phyloP scores from a whole-genome alignment of 2,329 filamentous ascomycete species.

The Fusarium buxicola region DNA sequence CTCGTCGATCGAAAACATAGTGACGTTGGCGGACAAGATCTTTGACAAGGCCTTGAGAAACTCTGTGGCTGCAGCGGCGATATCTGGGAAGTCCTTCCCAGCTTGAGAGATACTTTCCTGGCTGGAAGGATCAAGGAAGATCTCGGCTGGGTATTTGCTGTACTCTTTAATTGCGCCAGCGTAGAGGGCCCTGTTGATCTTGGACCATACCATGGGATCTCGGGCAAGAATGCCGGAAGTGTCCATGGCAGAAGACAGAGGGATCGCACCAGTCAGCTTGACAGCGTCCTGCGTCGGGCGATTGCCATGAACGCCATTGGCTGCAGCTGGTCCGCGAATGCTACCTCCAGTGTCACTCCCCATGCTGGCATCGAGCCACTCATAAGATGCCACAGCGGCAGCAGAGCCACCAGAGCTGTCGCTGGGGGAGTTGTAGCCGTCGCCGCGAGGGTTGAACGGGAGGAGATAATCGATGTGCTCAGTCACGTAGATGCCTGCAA shows the following conservation, averaged over 20 bases:
- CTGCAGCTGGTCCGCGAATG: slow-evolving; percentile 59
- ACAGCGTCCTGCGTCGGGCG: slow-evolving; percentile 55
- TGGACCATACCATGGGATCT: slow-evolving; percentile 8
- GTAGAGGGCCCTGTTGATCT: slow-evolving; percentile 8
- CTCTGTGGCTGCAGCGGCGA: neutral
- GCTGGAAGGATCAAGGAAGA: neutral
- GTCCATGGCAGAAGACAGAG: slow-evolving; percentile 56
- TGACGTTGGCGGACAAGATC: neutral
- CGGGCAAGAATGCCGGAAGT: slow-evolving; percentile 35
- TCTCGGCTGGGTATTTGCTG: neutral
- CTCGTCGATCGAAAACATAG: neutral
- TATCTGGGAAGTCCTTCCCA: neutral
- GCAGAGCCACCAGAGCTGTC: slow-evolving; percentile 58
- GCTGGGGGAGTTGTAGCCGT: slow-evolving; percentile 60
- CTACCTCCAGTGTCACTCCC: slow-evolving; percentile 40
- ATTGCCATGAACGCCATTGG: slow-evolving; percentile 59
- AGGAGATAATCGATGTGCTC: slow-evolving; percentile 52
- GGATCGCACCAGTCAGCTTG: slow-evolving; percentile 55
- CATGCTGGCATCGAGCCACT: slow-evolving; percentile 54
- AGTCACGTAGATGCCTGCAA: neutral
- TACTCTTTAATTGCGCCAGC: slow-evolving; percentile 5
- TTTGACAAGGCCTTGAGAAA: neutral
- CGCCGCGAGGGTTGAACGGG: slow-evolving; percentile 60
- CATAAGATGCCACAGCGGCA: slow-evolving; percentile 54
- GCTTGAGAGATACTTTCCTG: neutral